A percentile compares a stretch with the other conserved stretches of the same genome.
Evolutionary conservation across 495 filamentous ascomycete genomes (phyloP).

Genomic region (Penicillium psychrofluorescens): DNA sequence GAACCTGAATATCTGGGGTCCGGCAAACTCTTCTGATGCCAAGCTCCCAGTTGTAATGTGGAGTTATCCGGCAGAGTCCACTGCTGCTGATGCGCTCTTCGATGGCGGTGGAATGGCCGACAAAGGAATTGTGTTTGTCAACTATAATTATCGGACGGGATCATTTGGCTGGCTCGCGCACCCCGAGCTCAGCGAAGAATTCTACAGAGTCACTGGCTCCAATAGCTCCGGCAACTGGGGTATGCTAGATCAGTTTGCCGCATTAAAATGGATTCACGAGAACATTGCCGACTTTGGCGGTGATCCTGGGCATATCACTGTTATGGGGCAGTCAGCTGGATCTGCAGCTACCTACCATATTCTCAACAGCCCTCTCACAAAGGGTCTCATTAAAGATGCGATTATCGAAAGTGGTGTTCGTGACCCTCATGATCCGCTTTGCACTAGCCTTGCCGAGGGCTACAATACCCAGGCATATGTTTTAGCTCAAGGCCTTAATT

Average conservation of each 20-base stretch:
- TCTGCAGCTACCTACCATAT: constrained; percentile 31
- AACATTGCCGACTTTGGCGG: no score
- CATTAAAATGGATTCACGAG: constrained; percentile 42
- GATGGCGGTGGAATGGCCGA: constrained; percentile 3
- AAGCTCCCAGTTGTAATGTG: constrained; percentile 24
- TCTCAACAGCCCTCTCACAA: constrained; percentile 21
- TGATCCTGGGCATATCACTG: constrained; percentile 39
- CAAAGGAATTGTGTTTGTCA: constrained; percentile 49
- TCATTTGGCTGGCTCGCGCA: constrained; percentile 56
- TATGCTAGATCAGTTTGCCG: constrained; percentile 1
- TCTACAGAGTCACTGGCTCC: constrained; percentile 5
- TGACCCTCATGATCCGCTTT: constrained; percentile 20
- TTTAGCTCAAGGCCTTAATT: constrained; percentile 13
- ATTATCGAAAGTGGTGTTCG: constrained; percentile 22
- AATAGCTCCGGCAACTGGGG: constrained; percentile 28
- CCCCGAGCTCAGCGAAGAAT: constrained; percentile 33
- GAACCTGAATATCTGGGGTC: constrained; percentile 23
- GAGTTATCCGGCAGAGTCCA: constrained; percentile 12
- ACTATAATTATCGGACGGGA: constrained; percentile 62
- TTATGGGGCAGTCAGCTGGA: constrained; percentile 30
- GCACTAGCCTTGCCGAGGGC: constrained; percentile 18
- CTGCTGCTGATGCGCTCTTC: constrained; percentile 1
- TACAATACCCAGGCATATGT: constrained; percentile 21
- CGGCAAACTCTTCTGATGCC: constrained; percentile 13
- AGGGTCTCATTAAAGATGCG: constrained; percentile 18